These are phyloP conservation scores for Cucumis sativus DNA, from an alignment of 306 rosid genomes.

Conservation along the genomic window Cucumber_9930_V3 NC_026659.2:14891501-14892000, in stretches of 20 bases:
- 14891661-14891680: slow-evolving; percentile 94
- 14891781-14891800: not conserved
- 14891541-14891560: slow-evolving; percentile 3
- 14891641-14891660: slow-evolving; percentile 96
- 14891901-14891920: too few relatives aligned
- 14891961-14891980: not conserved
- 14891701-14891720: not conserved
- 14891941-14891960: not conserved
- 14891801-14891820: not conserved
- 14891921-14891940: not conserved
- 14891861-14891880: too few relatives aligned
- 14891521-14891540: slow-evolving; percentile 72
- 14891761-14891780: not conserved
- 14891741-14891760: not conserved
- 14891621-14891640: slow-evolving; percentile 96
- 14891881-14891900: too few relatives aligned
- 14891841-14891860: not conserved
- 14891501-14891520: slow-evolving; percentile 94
- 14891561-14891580: not conserved
- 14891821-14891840: not conserved
- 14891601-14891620: slow-evolving; percentile 17
- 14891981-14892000: not conserved
- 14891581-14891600: not conserved
- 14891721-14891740: not conserved
- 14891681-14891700: slow-evolving; percentile 79